Evolutionary conservation across 1,284 basidiomycete species (phyloP).

Genomic region (Butyriboletus appendiculatus): DNA sequence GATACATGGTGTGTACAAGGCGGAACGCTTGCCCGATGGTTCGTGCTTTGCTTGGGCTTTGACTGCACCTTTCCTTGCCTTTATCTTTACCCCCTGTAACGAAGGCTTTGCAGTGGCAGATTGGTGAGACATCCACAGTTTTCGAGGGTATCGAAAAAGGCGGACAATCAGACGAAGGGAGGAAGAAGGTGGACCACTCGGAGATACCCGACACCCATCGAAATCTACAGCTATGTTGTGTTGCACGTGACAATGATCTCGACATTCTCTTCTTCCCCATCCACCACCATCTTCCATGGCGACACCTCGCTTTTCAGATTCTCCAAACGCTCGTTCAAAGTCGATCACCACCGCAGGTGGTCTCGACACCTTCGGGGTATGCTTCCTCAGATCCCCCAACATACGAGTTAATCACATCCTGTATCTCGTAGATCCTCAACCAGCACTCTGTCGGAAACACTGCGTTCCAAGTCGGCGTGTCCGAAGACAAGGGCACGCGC

Average conservation of each 20-base stretch:
- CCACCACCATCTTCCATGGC: conserved; percentile 26
- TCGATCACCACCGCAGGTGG: conserved; percentile 72
- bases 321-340: conserved; percentile 71
- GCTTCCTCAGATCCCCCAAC: conserved; percentile 28
- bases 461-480: conserved; percentile 83
- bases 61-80: conserved; percentile 84
- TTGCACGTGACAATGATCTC: conserved; percentile 19
- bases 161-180: conserved; percentile 22
- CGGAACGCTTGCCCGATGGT: conserved; percentile 54
- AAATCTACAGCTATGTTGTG: conserved; percentile 15
- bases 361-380: conserved; percentile 74
- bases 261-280: conserved; percentile 2
- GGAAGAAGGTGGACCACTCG: conserved; percentile 11
- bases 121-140: conserved; percentile 87
- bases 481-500: conserved; percentile 89
- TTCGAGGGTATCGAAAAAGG: conserved; percentile 38
- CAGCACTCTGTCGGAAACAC: conserved; percentile 57
- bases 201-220: conserved; percentile 29
- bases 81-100: conserved; percentile 85
- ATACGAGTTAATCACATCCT: conserved; percentile 2
- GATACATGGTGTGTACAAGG: conserved; percentile 9
- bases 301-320: conserved; percentile 31
- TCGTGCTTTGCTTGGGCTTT: conserved; percentile 91
- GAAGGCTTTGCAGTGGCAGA: conserved; percentile 77
- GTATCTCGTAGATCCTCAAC: conserved; percentile 50